A percentile compares a stretch with the other conserved stretches of the same genome.
phyloP scores from a whole-genome alignment of 257 asterid species.

The Rhazya stricta region DNA sequence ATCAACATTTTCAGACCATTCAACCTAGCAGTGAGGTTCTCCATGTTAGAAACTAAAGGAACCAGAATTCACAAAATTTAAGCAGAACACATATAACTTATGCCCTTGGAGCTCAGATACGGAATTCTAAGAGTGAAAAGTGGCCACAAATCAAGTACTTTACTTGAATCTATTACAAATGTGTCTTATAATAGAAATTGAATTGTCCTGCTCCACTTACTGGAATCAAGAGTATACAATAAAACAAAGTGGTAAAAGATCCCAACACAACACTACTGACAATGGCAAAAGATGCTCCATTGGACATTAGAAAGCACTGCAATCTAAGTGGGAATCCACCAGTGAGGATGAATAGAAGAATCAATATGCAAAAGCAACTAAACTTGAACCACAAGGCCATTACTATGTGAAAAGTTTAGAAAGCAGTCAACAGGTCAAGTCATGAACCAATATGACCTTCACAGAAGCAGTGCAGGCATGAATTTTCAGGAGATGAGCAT shows the following conservation, averaged over 20 bases:
- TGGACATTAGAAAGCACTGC: background rate
- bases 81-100: background rate
- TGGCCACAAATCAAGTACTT: background rate
- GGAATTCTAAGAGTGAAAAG: background rate
- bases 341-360: background rate
- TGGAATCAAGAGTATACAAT: background rate
- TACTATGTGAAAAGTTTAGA: background rate
- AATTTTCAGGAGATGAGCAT: background rate
- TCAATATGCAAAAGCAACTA: no score
- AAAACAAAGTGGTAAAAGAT: background rate
- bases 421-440: background rate
- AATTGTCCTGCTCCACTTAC: no score
- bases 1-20: background rate
- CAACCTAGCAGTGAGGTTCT: background rate
- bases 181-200: no score
- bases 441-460: background rate
- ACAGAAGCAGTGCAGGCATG: background rate
- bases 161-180: no score
- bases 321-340: background rate
- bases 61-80: background rate
- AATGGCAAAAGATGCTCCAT: background rate
- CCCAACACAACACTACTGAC: background rate
- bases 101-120: background rate
- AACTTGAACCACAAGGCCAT: background rate
- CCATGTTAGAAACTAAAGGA: background rate